Base-by-base conservation (phyloP, 352 stramenopile species). In the Phytophthora citrophthora region DNA sequence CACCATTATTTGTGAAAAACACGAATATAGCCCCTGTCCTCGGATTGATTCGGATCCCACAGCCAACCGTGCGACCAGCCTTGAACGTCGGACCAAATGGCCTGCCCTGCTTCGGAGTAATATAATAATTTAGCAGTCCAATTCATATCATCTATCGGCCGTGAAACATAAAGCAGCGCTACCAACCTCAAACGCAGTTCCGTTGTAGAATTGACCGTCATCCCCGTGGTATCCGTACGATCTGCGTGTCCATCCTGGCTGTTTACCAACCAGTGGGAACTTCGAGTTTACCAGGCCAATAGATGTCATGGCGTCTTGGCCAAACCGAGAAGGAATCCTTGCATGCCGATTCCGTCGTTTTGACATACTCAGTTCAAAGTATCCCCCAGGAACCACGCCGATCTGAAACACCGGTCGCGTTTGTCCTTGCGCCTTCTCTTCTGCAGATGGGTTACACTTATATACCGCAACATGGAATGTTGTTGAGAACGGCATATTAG, bases 211-310 rank as follows among this genome's bases (percentile, higher is more conserved):
- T 47, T 77, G 60, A 2, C 87, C 87, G 43, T 95, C 85, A 43
- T 95, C 87, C 12, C 87, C 83, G 29, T 95, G 87, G 49, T 94
- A 95, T 9, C 87, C 87, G 50, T 84, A 80, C 24, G 87, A 95
- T 13, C 68, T 41, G 0, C 49, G 39, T 31, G 82, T 83, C 87
- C 87, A 95, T 0, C 87, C 87, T 13, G 85, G 87, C 52, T 94
- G 85, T 34, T 86, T 81, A 15, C 72, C 77, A 8, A 93, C 57
- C 27, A 95, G 56, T 10, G 65, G 68, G 50, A 95, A 95, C 27
- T 57, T 59, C 2, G 51, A 60, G 16, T 74, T 76, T 2, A 79
- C 77, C 44, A 95, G 34, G 5, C 87, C 87, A 41, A 95, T 88
- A 4, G 82, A 71, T 4, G 81, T 85, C 79, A 91, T 91, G 3